Conservation (phyloP, 2,329 filamentous ascomycete genomes). For the Esteya vermicola region DNA sequence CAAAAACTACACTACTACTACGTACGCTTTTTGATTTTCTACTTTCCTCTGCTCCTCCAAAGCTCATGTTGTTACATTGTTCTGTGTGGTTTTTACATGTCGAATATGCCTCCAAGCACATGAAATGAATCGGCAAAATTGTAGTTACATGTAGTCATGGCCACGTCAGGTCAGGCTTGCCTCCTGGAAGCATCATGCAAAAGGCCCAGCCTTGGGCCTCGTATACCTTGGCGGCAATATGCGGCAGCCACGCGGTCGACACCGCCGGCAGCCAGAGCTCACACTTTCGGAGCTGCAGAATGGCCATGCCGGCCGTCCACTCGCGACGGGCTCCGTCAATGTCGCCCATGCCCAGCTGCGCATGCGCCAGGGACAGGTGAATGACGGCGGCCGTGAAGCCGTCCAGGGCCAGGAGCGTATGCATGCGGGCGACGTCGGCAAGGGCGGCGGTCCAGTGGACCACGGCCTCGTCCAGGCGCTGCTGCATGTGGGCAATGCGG, state of each 20-base stretch:
- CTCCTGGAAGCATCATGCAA: constrained; percentile 1
- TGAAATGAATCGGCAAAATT: no score
- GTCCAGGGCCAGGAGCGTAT: neutral
- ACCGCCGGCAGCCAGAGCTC: constrained; percentile 4
- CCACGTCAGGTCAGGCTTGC: neutral
- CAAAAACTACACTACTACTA: no score
- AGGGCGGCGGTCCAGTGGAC: neutral
- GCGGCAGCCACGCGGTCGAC: neutral
- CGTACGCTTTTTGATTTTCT: no score
- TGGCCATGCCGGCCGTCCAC: neutral
- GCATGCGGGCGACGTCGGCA: neutral
- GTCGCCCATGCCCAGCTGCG: neutral
- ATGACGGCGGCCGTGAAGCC: constrained; percentile 1
- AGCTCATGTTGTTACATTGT: no score
- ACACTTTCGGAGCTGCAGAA: neutral
- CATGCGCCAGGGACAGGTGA: neutral
- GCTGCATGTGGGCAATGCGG: neutral
- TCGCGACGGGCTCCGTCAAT: no score
- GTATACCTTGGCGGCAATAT: neutral
- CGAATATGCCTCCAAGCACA: no score
- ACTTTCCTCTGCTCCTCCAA: no score
- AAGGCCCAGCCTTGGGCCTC: neutral
- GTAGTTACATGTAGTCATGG: no score
- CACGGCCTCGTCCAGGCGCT: neutral
- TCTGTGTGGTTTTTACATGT: no score